phyloP scores from a whole-genome alignment of 805 yeast genomes.

The Lipomyces yamanashiensis region DNA sequence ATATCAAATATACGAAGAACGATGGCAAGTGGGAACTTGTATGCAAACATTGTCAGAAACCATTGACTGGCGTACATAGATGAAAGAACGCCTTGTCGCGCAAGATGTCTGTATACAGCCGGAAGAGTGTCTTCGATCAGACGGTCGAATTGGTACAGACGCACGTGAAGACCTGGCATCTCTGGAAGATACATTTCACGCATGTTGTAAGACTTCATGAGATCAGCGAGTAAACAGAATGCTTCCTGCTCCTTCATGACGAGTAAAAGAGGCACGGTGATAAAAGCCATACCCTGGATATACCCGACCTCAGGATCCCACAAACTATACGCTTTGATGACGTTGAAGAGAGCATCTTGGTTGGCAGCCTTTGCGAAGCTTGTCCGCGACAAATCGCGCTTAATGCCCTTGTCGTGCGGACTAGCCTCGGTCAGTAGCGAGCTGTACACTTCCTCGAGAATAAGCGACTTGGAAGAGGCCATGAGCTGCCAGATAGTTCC shows the following conservation, averaged over 20 bases:
- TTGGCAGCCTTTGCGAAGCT: conserved; percentile 74
- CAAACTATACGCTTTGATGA: conserved; percentile 81
- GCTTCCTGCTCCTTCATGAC: conserved; percentile 84
- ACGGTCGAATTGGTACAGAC: conserved; percentile 88
- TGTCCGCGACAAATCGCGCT: conserved; percentile 83
- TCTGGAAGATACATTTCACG: conserved; percentile 80
- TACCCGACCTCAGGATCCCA: conserved; percentile 94
- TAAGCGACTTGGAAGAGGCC: conserved; percentile 71
- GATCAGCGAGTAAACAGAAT: conserved; percentile 74
- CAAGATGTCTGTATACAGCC: conserved; percentile 70
- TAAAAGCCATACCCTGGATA: conserved; percentile 97
- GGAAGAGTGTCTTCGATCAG: conserved; percentile 79
- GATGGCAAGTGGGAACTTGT: conserved; percentile 87
- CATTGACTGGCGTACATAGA: conserved; percentile 98
- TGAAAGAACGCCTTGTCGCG: conserved; percentile 83
- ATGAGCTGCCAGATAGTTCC: conserved; percentile 94
- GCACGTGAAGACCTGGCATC: conserved; percentile 89
- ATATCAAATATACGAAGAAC: conserved; percentile 87
- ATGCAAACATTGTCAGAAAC: conserved; percentile 94
- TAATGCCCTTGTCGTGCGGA: conserved; percentile 75
- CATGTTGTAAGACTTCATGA: conserved; percentile 85
- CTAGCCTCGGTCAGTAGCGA: conserved; percentile 53
- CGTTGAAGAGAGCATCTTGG: conserved; percentile 66
- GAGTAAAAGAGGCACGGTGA: conserved; percentile 80
- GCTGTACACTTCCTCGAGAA: conserved; percentile 62